Base-by-base conservation (phyloP, 371 early-diverging fungal species). In the Mucor irregularis region DNA sequence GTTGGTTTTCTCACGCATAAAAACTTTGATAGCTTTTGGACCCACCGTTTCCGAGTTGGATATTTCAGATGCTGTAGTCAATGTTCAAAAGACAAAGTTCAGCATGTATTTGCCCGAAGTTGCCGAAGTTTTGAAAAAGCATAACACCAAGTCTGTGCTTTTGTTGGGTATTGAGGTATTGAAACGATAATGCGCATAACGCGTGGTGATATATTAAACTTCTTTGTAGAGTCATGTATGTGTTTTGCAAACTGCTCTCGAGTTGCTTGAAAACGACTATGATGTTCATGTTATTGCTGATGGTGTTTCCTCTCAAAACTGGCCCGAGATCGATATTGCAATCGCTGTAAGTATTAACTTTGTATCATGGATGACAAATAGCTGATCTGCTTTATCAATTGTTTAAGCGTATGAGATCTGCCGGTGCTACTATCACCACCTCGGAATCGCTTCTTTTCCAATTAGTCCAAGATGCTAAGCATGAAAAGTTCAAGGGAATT, bases 371-470 rank as follows among this genome's bases (percentile, higher is more conserved):
- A 30, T 7, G 29, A 5, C 6, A 16, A 10, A 35, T 4, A 3
- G 7, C n/a, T 19, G 19, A 21, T 19, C 21, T 21, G 21, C 16
- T 16, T 7, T 51, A 22, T 46, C n/a, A n/a, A 49, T 49, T 51
- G 31, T 26, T 29, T 33, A 58, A 89, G 85, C 79, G 93, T 17
- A 78, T 95, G 83, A 68, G 73, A 39, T 64, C 74, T 13, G 90
- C 86, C 14, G 96, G 96, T 9, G 93, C 91, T 17, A 68, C 66
- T 39, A 78, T 97, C 22, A 88, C 91, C 17, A 90, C 90, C 6
- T 93, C 94, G 11, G 98, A 97, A 55, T 90, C 93, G 11, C 72
- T 93, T n/a, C 66, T 97, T 48, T 96, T 97, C 84, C 92, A 93
- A 78, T 70, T 97, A 19, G 62, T 93, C n/a, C 74, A 78, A 13